Conservation (phyloP, 2,329 filamentous ascomycete species). For the Pezicula neosporulosa region DNA sequence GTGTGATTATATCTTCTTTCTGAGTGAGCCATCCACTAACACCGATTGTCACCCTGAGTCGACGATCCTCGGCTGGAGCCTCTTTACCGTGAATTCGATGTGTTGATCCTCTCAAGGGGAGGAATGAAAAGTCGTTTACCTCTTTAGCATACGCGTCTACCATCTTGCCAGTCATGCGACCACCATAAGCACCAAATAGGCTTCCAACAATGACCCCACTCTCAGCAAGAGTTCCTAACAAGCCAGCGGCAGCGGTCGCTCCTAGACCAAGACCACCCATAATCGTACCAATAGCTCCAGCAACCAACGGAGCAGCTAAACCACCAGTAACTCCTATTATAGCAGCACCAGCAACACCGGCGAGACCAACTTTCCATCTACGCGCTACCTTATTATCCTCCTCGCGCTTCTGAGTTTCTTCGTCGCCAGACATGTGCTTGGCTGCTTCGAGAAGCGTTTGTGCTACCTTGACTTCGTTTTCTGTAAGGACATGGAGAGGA, state of each 20-base stretch:
- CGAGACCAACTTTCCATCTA: constrained; percentile 88
- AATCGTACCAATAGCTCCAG: constrained; percentile 74
- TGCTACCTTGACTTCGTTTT: constrained; percentile 74
- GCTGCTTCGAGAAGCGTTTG: constrained; percentile 71
- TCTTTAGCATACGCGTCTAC: constrained; percentile 86
- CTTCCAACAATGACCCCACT: constrained; percentile 77
- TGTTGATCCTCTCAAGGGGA: constrained; percentile 61
- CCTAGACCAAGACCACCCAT: constrained; percentile 76
- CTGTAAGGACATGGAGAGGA: constrained; percentile 57
- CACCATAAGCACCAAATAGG: constrained; percentile 88
- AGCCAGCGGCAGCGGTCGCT: constrained; percentile 68
- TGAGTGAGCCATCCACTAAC: constrained; percentile 78
- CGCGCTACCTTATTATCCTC: constrained; percentile 68
- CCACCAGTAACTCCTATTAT: constrained; percentile 71
- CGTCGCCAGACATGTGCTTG: constrained; percentile 63
- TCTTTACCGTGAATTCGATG: constrained; percentile 42
- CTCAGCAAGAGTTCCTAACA: constrained; percentile 77
- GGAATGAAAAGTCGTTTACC: constrained; percentile 83
- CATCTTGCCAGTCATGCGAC: constrained; percentile 77
- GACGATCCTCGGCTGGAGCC: constrained; percentile 54
- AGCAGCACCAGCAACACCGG: constrained; percentile 82
- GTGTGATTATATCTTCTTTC: constrained; percentile 67
- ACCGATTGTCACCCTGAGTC: constrained; percentile 78
- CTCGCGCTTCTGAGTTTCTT: constrained; percentile 69
- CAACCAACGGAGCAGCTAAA: constrained; percentile 72